Evolutionary conservation across 371 early-diverging fungal species (phyloP).

Genomic region (Mucor mucedo): DNA sequence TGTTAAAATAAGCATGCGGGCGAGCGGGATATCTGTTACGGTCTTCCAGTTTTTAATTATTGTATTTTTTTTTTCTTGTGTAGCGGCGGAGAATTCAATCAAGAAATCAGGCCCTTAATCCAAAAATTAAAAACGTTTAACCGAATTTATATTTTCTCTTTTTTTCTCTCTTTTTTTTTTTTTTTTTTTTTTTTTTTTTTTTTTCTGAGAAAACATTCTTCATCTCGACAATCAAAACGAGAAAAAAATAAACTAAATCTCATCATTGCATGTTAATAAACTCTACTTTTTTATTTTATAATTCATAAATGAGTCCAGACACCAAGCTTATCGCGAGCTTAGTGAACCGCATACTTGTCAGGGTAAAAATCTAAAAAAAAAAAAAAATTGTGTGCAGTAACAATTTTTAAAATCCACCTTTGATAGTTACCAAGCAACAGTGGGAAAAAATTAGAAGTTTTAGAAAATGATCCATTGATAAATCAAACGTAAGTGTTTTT

Average conservation of each 20-base stretch:
- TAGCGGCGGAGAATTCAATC: background rate
- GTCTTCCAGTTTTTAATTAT: background rate
- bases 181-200: background rate
- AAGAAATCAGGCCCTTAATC: background rate
- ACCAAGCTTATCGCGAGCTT: slow-evolving; percentile 50
- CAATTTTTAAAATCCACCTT: slow-evolving; percentile 1
- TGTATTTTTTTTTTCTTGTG: slow-evolving; percentile 3
- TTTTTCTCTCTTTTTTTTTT: background rate
- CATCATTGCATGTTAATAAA: slow-evolving; percentile 7
- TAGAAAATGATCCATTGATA: slow-evolving; percentile 68
- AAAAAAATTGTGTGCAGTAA: background rate
- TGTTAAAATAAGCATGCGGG: no score
- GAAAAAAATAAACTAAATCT: background rate
- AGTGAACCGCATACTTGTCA: slow-evolving; percentile 45
- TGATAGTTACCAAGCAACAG: slow-evolving; percentile 63
- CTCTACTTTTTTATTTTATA: background rate
- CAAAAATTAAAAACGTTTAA: slow-evolving; percentile 1
- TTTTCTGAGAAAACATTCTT: slow-evolving; percentile 1
- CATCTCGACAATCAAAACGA: background rate
- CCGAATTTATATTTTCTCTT: background rate
- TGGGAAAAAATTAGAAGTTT: slow-evolving; percentile 55
- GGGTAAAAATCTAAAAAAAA: slow-evolving; percentile 25
- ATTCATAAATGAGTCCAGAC: slow-evolving; percentile 42
- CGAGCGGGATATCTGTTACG: no score
- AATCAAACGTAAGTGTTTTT: slow-evolving; percentile 55